Evolutionary conservation across 352 stramenopile genomes (phyloP).

Genomic region (Elongisporangium prolatum): DNA sequence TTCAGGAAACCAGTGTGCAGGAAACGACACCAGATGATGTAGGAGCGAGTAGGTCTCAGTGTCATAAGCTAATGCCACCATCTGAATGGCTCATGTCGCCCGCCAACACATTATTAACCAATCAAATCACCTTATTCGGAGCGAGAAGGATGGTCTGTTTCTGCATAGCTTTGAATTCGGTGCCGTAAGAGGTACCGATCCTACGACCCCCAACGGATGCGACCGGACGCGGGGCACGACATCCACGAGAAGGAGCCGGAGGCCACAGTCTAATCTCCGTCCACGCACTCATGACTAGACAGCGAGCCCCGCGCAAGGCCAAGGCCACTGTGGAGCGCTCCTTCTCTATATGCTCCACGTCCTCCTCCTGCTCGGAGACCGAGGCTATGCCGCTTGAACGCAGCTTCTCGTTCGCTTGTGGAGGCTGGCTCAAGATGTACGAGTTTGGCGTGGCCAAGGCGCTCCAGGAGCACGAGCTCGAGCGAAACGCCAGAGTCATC

Average conservation of each 20-base stretch:
- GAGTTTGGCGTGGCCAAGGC: constrained; percentile 84
- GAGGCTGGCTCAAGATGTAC: constrained; percentile 88
- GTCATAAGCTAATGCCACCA: neutral
- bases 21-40: neutral
- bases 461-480: constrained; percentile 67
- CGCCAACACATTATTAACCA: neutral
- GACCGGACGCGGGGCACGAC: neutral
- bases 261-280: neutral
- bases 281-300: neutral
- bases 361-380: neutral
- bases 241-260: neutral
- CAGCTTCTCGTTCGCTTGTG: constrained; percentile 86
- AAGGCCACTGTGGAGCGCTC: neutral
- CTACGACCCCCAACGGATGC: neutral
- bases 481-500: constrained; percentile 57
- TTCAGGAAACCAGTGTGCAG: neutral
- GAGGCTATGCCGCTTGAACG: constrained; percentile 1
- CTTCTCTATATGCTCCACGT: neutral
- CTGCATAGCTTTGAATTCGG: neutral
- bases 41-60: neutral
- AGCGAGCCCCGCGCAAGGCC: neutral
- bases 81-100: neutral
- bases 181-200: neutral
- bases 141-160: neutral
- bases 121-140: neutral